A percentile compares a stretch with the other conserved stretches of the same genome.
Conservation (phyloP, 164 flowering plant genomes). For the Houttuynia cordata region DNA sequence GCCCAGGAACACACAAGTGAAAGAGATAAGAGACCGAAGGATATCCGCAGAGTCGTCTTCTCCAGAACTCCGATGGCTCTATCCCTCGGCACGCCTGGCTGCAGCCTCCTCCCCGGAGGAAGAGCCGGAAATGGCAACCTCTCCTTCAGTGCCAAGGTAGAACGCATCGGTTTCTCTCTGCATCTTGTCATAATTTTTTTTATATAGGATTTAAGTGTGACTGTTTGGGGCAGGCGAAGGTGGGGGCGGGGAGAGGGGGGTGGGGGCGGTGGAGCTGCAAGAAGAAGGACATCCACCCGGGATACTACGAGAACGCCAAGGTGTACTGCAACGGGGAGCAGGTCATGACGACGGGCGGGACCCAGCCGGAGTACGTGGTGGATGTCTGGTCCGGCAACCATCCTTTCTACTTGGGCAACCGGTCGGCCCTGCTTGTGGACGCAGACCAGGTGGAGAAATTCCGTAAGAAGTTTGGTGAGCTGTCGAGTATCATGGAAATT, state of each 20-base stretch:
- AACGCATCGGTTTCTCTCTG: neutral
- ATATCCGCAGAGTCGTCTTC: neutral
- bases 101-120: neutral
- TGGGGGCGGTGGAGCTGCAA: constrained; percentile 34
- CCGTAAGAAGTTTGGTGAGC: constrained; percentile 47
- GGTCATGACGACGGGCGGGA: constrained; percentile 81
- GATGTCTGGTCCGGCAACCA: constrained; percentile 94
- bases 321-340: constrained; percentile 80
- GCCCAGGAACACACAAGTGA: neutral
- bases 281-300: constrained; percentile 75
- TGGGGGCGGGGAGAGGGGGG: neutral
- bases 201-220: neutral
- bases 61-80: neutral
- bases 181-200: neutral
- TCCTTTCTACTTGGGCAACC: constrained; percentile 62
- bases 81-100: neutral
- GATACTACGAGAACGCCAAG: constrained; percentile 59
- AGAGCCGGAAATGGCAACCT: neutral
- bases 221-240: constrained; percentile 1
- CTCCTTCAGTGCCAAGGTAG: neutral
- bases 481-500: constrained; percentile 45
- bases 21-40: neutral
- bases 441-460: constrained; percentile 77
- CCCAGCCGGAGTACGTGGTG: constrained; percentile 72
- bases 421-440: constrained; percentile 36